Conservation (phyloP, 176 grass and related monocot species). For the Calamus simplicifolius region DNA sequence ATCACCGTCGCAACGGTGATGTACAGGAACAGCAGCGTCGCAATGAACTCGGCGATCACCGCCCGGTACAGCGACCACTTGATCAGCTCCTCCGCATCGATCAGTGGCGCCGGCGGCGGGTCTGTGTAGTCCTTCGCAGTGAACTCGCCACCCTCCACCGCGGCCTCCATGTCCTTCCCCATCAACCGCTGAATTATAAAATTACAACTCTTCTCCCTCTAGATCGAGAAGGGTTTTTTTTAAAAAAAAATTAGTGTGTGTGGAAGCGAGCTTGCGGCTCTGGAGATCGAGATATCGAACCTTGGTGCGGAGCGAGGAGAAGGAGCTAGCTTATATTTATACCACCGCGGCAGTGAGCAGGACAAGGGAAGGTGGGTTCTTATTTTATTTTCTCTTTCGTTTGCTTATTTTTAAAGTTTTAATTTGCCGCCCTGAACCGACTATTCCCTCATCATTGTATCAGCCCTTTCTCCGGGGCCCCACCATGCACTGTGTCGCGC, state of each 20-base stretch:
- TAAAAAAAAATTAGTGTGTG: neutral
- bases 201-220: neutral
- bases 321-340: too few relatives aligned
- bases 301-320: too few relatives aligned
- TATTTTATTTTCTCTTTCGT: slow-evolving; percentile 1
- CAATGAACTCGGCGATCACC: slow-evolving; percentile 84
- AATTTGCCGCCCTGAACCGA: slow-evolving; percentile 50
- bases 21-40: slow-evolving; percentile 83
- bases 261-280: too few relatives aligned
- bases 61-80: slow-evolving; percentile 89
- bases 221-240: neutral
- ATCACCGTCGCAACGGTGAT: slow-evolving; percentile 80
- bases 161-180: slow-evolving; percentile 71
- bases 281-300: too few relatives aligned
- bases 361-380: slow-evolving; percentile 14
- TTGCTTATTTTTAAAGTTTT: slow-evolving; percentile 20
- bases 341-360: too few relatives aligned
- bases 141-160: slow-evolving; percentile 34
- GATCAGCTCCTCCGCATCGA: slow-evolving; percentile 66
- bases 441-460: slow-evolving; percentile 39
- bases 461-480: neutral
- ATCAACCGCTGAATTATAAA: slow-evolving; percentile 33
- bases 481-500: too few relatives aligned
- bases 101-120: slow-evolving; percentile 58
- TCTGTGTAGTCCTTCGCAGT: slow-evolving; percentile 70